Evolutionary conservation across 2,329 filamentous ascomycete genomes (phyloP), one percentile per base, ranked within the genome.

Genomic region (Fusarium algeriense): DNA sequence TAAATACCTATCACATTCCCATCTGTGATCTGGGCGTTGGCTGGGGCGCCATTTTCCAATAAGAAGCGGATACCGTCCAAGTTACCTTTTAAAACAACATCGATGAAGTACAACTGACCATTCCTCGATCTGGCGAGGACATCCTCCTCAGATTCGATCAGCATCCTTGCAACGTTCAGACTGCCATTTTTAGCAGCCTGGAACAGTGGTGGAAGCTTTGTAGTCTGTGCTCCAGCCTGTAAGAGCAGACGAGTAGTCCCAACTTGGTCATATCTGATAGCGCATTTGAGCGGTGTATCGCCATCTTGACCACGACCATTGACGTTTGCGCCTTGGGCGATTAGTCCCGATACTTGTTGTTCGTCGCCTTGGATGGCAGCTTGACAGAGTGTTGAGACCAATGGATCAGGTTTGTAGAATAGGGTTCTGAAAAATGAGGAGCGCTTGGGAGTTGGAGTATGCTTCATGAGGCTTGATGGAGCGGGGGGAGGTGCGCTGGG

Each of bases 261-360:
- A 3, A 35, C 52, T 35, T 65, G 60, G 7, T 65, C 63, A 0
- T 19, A 20, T 19, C 14, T 17, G 1, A 65, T 65, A 2, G 63
- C 52, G 1, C 63, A 65, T 9, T 45, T 50, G 1, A 65, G n/a
- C 2, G 63, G 44, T 7, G 63, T 65, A 17, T 65, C 41, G 4
- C 63, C 63, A 6, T 65, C 52, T 13, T 59, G 50, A 7, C 59
- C 65, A 4, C 60, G 50, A 10, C 63, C 60, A 20, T 65, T 48
- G 9, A 65, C 26, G 15, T 50, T 65, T 13, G n/a, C 45, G 3
- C 15, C 28, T 44, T 65, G 60, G 1, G 60, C 41, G 6, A 65
- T 44, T 0, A 65, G 40, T 10, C 50, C 62, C 0, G 34, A 45
- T 2, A 65, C 45, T 20, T 65, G 63, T 35, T 50, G 38, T 17